Evolutionary conservation across 2,329 filamentous ascomycete genomes (phyloP).

Genomic region (Colletotrichum tofieldiae): DNA sequence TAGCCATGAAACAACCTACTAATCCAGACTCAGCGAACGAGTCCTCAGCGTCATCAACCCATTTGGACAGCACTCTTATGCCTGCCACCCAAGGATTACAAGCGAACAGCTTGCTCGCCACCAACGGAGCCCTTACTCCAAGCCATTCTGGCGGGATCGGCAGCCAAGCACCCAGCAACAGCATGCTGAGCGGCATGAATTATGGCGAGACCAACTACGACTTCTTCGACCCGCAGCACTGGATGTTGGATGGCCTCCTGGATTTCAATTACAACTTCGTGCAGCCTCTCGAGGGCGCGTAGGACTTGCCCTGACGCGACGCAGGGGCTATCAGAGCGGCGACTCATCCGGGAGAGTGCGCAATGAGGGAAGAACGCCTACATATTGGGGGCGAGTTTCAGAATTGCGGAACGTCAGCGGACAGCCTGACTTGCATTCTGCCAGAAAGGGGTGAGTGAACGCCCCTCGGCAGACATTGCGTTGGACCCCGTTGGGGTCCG

Average conservation of each 20-base stretch:
- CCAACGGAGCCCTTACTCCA: conserved; percentile 69
- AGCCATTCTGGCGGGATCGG: conserved; percentile 58
- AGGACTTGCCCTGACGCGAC: conserved; percentile 40
- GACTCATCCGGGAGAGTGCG: neutral
- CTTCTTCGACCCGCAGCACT: conserved; percentile 93
- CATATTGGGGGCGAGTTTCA: conserved; percentile 32
- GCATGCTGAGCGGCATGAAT: conserved; percentile 66
- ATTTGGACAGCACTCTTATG: conserved; percentile 73
- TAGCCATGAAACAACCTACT: conserved; percentile 87
- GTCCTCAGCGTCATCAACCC: conserved; percentile 78
- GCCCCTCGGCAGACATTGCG: conserved; percentile 37
- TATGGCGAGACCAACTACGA: conserved; percentile 83
- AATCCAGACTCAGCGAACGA: conserved; percentile 85
- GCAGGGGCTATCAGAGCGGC: neutral
- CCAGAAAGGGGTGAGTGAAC: conserved; percentile 39
- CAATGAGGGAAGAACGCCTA: conserved; percentile 1
- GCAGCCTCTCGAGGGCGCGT: conserved; percentile 69
- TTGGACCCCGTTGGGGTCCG: conserved; percentile 34
- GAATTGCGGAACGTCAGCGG: conserved; percentile 9
- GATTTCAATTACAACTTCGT: conserved; percentile 82
- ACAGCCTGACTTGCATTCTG: conserved; percentile 21
- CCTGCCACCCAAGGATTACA: conserved; percentile 63
- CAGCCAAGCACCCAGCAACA: conserved; percentile 52
- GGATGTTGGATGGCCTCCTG: conserved; percentile 90
- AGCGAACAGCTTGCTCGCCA: conserved; percentile 63